Evolutionary conservation across 169 alveolate genomes (phyloP), one percentile per base, ranked within the genome.

Genomic region (Cryptosporidium ubiquitum): DNA sequence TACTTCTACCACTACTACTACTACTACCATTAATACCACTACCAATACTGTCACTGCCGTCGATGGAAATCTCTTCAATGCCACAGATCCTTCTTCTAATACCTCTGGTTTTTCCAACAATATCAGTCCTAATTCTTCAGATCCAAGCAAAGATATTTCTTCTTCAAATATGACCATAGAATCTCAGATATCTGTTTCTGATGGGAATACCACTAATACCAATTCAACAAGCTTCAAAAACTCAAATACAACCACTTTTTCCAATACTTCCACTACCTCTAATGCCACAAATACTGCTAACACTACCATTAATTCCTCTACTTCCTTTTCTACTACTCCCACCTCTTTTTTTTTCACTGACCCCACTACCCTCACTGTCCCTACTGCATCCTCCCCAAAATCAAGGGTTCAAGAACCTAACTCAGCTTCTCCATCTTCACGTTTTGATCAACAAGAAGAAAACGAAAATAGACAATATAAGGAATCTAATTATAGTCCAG

Each of bases 401-500:
- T n/a, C n/a, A n/a, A n/a, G n/a, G n/a, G n/a, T n/a, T n/a, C n/a
- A n/a, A n/a, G n/a, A n/a, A n/a, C n/a, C n/a, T n/a, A n/a, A n/a
- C n/a, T n/a, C n/a, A n/a, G n/a, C n/a, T n/a, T n/a, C n/a, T n/a
- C n/a, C n/a, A 9, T 18, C 2, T 2, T 2, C 55, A 14, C 23
- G 6, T 14, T 12, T 20, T 2, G 23, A 47, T 14, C 3, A 47
- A 5, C 23, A 47, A 37, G 20, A 68, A 18, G 31, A 40, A 39
- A 68, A 37, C 23, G 35, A 23, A n/a, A 2, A 23, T 3, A 39
- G 0, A 2, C 20, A 26, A 6, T 70, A 47, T 20, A 70, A 26
- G 26, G 84, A 52, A 5, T 64, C 79, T 0, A 66, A 47, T 37
- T 79, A 79, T 26, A 64, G 20, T 37, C 89, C 89, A 23, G 89